Conservation (phyloP, 1,139 yeast genomes). For the Saccharomyces hybrid region DNA sequence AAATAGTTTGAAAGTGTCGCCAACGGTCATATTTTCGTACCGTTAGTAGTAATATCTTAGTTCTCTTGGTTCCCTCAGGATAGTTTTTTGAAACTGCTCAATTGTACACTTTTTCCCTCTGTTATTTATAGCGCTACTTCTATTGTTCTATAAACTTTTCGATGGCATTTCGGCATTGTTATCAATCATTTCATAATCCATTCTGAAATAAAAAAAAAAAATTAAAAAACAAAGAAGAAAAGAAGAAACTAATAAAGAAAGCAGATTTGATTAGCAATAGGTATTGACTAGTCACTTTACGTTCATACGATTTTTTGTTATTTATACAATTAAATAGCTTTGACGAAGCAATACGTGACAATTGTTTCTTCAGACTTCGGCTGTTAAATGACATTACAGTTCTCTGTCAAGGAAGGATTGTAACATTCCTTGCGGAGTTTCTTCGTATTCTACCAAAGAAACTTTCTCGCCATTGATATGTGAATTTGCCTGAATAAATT, state of each 20-base stretch:
- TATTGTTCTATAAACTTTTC: neutral
- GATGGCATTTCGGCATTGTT: neutral
- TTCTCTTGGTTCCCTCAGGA: neutral
- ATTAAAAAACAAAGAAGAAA: neutral
- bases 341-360: neutral
- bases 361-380: neutral
- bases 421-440: slow-evolving; percentile 69
- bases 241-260: neutral
- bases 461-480: slow-evolving; percentile 37
- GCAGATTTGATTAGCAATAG: too few species aligned
- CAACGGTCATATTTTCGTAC: slow-evolving; percentile 8
- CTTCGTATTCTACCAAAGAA: slow-evolving; percentile 61
- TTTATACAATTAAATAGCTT: neutral
- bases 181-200: neutral
- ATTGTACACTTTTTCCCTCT: neutral
- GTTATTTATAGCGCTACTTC: too few species aligned
- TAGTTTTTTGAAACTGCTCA: neutral
- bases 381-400: slow-evolving; percentile 2
- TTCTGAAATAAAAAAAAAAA: neutral
- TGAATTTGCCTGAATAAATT: slow-evolving; percentile 68
- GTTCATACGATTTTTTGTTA: neutral
- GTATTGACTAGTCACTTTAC: too few species aligned
- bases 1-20: slow-evolving; percentile 22
- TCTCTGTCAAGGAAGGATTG: slow-evolving; percentile 66
- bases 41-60: too few species aligned